phyloP scores from a whole-genome alignment of 352 stramenopile species.

The Phytophthora aleatoria region DNA sequence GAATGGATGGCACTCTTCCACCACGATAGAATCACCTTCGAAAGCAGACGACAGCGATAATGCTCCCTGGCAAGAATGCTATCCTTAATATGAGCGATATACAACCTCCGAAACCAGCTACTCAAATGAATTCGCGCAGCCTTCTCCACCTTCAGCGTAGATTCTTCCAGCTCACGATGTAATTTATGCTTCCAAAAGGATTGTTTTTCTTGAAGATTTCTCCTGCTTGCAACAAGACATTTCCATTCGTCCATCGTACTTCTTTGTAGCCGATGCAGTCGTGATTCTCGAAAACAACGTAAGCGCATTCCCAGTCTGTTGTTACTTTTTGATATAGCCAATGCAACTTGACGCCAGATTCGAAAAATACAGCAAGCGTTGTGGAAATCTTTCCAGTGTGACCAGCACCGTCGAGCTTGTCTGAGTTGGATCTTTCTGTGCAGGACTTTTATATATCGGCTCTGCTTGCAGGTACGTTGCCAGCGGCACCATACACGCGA shows the following conservation, averaged over 20 bases:
- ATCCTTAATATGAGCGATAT: constrained; percentile 5
- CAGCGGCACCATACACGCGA: constrained; percentile 38
- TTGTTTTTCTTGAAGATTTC: constrained; percentile 25
- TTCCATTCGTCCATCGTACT: constrained; percentile 22
- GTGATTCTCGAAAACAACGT: constrained; percentile 32
- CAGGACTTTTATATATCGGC: constrained; percentile 7
- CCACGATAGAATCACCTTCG: constrained; percentile 35
- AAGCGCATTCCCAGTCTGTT: constrained; percentile 38
- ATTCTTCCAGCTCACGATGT: constrained; percentile 27
- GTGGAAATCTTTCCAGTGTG: constrained; percentile 36
- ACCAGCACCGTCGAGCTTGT: constrained; percentile 20
- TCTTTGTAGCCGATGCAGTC: constrained; percentile 1
- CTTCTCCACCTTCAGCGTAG: constrained; percentile 4
- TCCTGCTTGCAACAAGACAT: constrained; percentile 7
- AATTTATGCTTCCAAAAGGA: constrained; percentile 23
- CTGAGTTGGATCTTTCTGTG: constrained; percentile 10
- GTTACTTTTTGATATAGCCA: constrained; percentile 11
- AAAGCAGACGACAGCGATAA: constrained; percentile 23
- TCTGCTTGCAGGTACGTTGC: constrained; percentile 18
- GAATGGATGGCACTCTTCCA: constrained; percentile 50
- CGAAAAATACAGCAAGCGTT: constrained; percentile 25
- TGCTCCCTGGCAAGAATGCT: constrained; percentile 13
- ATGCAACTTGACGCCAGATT: constrained; percentile 23
- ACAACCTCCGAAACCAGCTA: constrained; percentile 30
- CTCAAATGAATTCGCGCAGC: constrained; percentile 11